Conservation (phyloP, 345 rosid species). For the Ailanthus altissimus region DNA sequence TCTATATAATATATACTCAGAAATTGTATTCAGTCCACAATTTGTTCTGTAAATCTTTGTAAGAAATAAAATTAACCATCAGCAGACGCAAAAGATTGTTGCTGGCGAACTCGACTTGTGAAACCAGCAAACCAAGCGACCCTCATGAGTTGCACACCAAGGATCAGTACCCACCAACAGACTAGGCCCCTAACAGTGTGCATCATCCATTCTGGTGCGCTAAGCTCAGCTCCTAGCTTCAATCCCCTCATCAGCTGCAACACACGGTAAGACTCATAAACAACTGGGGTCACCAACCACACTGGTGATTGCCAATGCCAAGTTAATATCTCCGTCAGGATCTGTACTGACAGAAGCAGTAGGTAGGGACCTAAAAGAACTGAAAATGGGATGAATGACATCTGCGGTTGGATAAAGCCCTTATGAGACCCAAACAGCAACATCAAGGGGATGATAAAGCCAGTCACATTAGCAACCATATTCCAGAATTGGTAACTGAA, state of each 20-base stretch:
- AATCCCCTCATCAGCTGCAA: conserved; percentile 87
- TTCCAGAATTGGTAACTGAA: conserved; percentile 83
- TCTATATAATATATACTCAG: not conserved
- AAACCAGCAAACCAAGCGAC: conserved; percentile 98
- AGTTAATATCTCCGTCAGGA: conserved; percentile 76
- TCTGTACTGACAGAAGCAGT: conserved; percentile 79
- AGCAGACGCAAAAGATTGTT: conserved; percentile 30
- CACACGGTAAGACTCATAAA: conserved; percentile 80
- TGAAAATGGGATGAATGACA: conserved; percentile 59
- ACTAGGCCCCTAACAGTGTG: conserved; percentile 77
- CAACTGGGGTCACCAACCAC: conserved; percentile 89
- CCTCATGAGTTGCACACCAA: conserved; percentile 91
- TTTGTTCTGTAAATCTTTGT: conserved; percentile 8
- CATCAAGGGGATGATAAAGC: conserved; percentile 58
- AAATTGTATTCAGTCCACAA: not conserved
- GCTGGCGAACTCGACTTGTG: conserved; percentile 38
- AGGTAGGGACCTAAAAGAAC: conserved; percentile 80
- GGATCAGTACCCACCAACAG: conserved; percentile 92
- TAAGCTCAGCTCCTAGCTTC: conserved; percentile 72
- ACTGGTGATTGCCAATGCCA: conserved; percentile 96
- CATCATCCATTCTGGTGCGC: conserved; percentile 76
- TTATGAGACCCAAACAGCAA: conserved; percentile 60
- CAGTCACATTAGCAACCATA: conserved; percentile 55
- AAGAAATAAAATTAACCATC: conserved; percentile 24
- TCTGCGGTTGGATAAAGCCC: conserved; percentile 69